Evolutionary conservation across 495 filamentous ascomycete species (phyloP), one percentile per base, ranked within the genome.

Genomic region (Lasiosphaeria hispida): DNA sequence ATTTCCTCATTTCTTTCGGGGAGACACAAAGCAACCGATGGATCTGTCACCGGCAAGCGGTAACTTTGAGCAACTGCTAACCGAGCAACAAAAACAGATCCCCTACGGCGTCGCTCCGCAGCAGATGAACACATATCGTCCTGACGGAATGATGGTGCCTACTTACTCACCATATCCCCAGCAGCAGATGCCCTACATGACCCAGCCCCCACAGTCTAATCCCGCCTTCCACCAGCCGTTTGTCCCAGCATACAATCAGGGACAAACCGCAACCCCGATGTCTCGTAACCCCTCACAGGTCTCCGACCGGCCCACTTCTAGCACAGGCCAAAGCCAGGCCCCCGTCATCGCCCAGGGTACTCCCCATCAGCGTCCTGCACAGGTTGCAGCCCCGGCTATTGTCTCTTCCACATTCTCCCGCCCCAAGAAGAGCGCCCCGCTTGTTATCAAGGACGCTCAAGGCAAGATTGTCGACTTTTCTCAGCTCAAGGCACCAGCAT

Each of bases 241-340:
- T 48, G 58, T 64, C 63, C 65, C 53, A 72, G 77, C 44, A 62
- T 74, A 61, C 74, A 76, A 23, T 85, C 86, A 62, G 76, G 75
- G 58, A 69, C 77, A 63, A 75, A 77, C 44, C 79, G 83, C 68
- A 74, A 66, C 84, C 17, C 76, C 86, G 9, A 89, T 96, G 84
- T 93, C 91, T 7, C 87, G 92, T 64, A 88, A 84, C 48, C 83
- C 89, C 3, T 96, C 92, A 7, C 88, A 94, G 68, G 76, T 92
- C 38, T 92, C 87, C 18, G 68, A 94, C 62, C 85, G 91, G 53
- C 91, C 92, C 9, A 77, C 81, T 13, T 93, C 92, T 18, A 92
- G 89, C 72, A 81, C 92, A 45, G 83, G 87, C 39, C 89, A 89
- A 63, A 63, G 37, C 48, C 76, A 77, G 58, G 74, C 72, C 9